Percentiles rank a stretch among this genome's conserved stretches.
phyloP scores from a whole-genome alignment of 1,284 basidiomycete species.

The Vanrija sp. region DNA sequence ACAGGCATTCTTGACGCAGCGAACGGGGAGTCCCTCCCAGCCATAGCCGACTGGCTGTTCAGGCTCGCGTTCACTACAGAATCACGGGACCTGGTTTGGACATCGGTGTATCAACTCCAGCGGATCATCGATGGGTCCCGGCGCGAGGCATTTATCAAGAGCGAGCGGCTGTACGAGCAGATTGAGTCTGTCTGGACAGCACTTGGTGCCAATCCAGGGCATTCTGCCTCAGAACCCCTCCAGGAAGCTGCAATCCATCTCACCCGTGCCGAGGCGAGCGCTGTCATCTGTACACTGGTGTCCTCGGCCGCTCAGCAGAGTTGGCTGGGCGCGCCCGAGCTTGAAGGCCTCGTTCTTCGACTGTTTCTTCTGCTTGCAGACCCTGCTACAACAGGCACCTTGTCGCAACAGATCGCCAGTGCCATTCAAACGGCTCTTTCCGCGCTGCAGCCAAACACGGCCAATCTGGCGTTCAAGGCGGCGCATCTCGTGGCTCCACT shows the following conservation, averaged over 20 bases:
- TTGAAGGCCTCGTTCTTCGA: neutral
- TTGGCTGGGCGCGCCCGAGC: neutral
- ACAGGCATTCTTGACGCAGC: no score
- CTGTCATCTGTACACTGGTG: neutral
- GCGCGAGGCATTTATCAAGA: neutral
- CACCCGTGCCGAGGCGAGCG: neutral
- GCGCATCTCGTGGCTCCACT: neutral
- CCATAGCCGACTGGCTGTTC: no score
- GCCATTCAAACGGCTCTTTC: neutral
- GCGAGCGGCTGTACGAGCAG: neutral
- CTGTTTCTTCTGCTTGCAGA: constrained; percentile 1
- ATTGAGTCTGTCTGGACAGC: neutral
- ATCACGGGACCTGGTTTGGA: neutral
- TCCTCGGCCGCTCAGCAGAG: neutral
- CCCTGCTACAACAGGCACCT: neutral
- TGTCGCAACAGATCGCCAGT: neutral
- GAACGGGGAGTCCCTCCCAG: no score
- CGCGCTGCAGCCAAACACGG: neutral
- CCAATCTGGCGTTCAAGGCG: neutral
- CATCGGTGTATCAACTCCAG: neutral
- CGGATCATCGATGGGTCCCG: neutral
- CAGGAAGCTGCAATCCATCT: neutral
- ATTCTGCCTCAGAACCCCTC: neutral
- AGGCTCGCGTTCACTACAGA: no score
- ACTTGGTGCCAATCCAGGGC: neutral